These are phyloP conservation scores for Mortierella sp. DNA, from an alignment of 371 early-diverging fungal genomes.

Conservation along the genomic window DNA sequence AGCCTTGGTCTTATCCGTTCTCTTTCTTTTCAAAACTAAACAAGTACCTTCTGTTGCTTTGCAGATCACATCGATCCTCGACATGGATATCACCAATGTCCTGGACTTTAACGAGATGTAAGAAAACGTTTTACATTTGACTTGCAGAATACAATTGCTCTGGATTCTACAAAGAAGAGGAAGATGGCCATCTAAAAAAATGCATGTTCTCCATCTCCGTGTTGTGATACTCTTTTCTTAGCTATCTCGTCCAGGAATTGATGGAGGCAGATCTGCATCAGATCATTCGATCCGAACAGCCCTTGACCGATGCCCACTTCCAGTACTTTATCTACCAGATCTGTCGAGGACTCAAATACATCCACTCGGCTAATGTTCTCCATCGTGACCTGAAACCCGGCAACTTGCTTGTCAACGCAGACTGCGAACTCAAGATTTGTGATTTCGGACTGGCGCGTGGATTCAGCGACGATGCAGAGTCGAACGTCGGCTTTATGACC, in stretches of 20 bases:
- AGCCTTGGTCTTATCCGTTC: too few relatives aligned
- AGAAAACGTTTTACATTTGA: neutral
- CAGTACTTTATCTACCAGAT: conserved; percentile 99
- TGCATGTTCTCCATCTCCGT: too few relatives aligned
- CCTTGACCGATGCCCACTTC: conserved; percentile 96
- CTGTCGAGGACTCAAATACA: conserved; percentile 96
- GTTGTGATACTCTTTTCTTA: conserved; percentile 17
- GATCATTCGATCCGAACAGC: conserved; percentile 96
- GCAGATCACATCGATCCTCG: conserved; percentile 87
- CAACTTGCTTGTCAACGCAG: conserved; percentile 96
- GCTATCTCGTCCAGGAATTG: conserved; percentile 89
- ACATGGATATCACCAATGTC: conserved; percentile 75
- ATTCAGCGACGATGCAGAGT: conserved; percentile 83
- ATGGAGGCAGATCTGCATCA: conserved; percentile 99
- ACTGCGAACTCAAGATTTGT: conserved; percentile 97
- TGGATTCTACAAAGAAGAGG: too few relatives aligned
- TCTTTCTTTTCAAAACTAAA: neutral
- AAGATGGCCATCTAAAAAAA: too few relatives aligned
- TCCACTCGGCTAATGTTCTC: conserved; percentile 98
- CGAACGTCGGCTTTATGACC: conserved; percentile 92
- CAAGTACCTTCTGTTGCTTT: neutral
- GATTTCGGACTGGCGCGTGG: conserved; percentile 97
- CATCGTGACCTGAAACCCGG: conserved; percentile 98
- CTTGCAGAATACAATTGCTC: too few relatives aligned
- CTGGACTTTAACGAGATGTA: conserved; percentile 90